Evolutionary conservation across 1,284 basidiomycete genomes (phyloP).

Genomic region (Inonotus obliquus): DNA sequence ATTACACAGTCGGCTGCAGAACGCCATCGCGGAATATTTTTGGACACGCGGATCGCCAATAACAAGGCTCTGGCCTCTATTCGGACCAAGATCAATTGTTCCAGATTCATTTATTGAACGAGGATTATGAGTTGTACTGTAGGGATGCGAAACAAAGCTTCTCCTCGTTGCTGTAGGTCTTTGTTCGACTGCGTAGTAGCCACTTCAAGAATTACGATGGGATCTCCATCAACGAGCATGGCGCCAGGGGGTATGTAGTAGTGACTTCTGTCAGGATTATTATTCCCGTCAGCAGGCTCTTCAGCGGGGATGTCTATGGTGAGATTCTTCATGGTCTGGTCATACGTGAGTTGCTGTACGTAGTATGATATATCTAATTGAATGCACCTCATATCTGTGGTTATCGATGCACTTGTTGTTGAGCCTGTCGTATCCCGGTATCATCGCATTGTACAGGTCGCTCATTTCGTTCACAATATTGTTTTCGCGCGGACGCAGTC

Average conservation of each 20-base stretch:
- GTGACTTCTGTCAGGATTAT: background rate
- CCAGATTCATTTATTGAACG: background rate
- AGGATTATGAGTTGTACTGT: background rate
- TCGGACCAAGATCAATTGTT: background rate
- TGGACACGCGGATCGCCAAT: background rate
- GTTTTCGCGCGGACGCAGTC: too few species aligned
- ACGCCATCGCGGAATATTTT: background rate
- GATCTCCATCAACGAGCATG: background rate
- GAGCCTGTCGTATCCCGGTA: background rate
- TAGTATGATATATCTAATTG: background rate
- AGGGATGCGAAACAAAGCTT: background rate
- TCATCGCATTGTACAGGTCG: background rate
- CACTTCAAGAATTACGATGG: background rate
- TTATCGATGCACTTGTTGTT: background rate
- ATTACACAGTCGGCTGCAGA: background rate
- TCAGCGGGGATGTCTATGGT: background rate
- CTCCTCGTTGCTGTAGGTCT: background rate
- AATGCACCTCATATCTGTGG: background rate
- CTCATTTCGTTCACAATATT: background rate
- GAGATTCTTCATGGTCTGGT: background rate
- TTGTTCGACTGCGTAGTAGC: background rate
- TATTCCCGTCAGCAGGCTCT: background rate
- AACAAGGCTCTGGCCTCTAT: background rate
- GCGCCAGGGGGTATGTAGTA: background rate
- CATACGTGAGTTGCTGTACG: background rate